These are phyloP conservation scores for Benincasa hispida DNA, from an alignment of 306 rosid genomes.

Conservation along the genomic window DNA sequence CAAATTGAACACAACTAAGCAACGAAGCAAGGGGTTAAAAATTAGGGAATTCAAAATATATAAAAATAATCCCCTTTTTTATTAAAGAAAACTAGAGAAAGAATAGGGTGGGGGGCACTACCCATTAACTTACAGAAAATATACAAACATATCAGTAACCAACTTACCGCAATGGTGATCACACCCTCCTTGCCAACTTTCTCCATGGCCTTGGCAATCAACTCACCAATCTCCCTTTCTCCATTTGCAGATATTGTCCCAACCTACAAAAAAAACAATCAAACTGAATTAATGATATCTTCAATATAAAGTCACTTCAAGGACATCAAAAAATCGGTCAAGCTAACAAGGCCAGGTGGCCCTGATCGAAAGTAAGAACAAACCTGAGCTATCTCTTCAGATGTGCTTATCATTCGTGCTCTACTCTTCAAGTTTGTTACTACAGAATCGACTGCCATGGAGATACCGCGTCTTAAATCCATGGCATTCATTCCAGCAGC, in stretches of 20 bases:
- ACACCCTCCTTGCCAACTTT: constrained; percentile 98
- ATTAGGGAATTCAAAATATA: background rate
- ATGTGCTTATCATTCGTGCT: constrained; percentile 88
- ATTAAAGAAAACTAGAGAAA: background rate
- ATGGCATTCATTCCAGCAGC: constrained; percentile 98
- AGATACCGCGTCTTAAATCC: constrained; percentile 90
- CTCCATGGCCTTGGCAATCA: constrained; percentile 97
- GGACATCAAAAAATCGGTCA: background rate
- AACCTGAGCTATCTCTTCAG: constrained; percentile 97
- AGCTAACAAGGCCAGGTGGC: background rate
- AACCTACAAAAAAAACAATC: constrained; percentile 31
- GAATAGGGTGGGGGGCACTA: background rate
- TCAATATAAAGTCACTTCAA: background rate
- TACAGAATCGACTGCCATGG: constrained; percentile 80
- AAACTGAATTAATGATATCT: background rate
- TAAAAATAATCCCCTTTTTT: background rate
- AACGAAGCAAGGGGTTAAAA: background rate
- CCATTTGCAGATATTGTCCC: constrained; percentile 95
- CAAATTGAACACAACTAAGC: constrained; percentile 5
- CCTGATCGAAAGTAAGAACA: background rate
- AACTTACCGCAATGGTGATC: constrained; percentile 74
- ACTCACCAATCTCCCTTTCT: constrained; percentile 90
- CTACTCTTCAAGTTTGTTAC: constrained; percentile 85
- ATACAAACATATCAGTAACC: background rate
- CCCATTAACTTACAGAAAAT: background rate